Percentiles rank a stretch among this genome's conserved stretches.
These are phyloP conservation scores for Apiotrichum porosum DNA, from an alignment of 1,284 basidiomycete species.

Conservation along the genomic window DNA sequence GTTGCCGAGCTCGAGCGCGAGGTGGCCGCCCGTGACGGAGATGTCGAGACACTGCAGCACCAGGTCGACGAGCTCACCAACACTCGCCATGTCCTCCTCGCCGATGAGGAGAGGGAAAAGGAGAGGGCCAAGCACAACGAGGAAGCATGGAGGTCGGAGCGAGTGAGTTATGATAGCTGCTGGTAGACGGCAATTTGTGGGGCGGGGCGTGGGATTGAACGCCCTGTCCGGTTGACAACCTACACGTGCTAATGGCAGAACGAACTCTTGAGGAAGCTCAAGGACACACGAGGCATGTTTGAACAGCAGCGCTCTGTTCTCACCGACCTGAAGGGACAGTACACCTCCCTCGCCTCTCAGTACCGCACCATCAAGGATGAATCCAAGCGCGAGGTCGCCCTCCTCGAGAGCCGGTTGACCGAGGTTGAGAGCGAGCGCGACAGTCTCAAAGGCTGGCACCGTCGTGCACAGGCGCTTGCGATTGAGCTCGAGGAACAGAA, in stretches of 20 bases:
- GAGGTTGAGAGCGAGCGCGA: conserved; percentile 33
- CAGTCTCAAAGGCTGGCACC: conserved; percentile 28
- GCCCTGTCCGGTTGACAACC: too few relatives aligned
- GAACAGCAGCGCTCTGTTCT: conserved; percentile 6
- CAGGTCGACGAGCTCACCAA: conserved; percentile 27
- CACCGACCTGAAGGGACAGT: conserved; percentile 16
- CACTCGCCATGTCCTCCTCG: conserved; percentile 26
- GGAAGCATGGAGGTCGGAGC: conserved; percentile 27
- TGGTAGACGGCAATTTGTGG: too few relatives aligned
- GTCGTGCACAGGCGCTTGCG: conserved; percentile 32
- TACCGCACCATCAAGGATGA: conserved; percentile 14
- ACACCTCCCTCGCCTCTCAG: conserved; percentile 16
- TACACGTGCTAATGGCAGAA: not conserved
- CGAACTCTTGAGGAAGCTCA: not conserved
- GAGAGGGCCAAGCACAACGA: conserved; percentile 21
- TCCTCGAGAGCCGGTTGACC: conserved; percentile 23
- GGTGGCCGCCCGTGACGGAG: conserved; percentile 13
- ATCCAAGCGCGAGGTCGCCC: conserved; percentile 19
- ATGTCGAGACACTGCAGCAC: conserved; percentile 25
- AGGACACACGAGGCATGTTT: not conserved
- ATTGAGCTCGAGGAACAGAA: conserved; percentile 43
- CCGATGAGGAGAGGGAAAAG: conserved; percentile 25
- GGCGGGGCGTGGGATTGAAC: too few relatives aligned
- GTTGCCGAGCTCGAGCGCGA: conserved; percentile 21
- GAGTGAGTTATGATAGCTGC: conserved; percentile 34